phyloP scores from a whole-genome alignment of 164 flowering plant species.

The Magnolia officinalis region DNA sequence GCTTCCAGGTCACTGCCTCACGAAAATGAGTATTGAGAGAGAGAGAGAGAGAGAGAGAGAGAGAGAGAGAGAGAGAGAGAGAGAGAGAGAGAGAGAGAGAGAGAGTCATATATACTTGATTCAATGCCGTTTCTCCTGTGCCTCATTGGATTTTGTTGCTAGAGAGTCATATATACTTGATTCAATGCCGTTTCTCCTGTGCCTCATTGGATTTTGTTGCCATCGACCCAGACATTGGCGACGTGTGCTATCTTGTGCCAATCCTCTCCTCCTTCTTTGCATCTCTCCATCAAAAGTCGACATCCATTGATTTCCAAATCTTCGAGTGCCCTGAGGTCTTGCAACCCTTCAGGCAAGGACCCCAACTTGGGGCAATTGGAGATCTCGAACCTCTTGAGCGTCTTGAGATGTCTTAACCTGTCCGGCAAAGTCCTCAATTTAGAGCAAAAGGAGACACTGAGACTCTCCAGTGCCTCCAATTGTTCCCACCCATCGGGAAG shows the following conservation, averaged over 20 bases:
- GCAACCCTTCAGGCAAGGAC: conserved; percentile 6
- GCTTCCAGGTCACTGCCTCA: not conserved
- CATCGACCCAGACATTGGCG: not conserved
- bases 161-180: too few relatives aligned
- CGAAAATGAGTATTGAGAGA: too few relatives aligned
- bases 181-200: too few relatives aligned
- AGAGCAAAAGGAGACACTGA: not conserved
- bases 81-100: too few relatives aligned
- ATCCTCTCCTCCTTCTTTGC: not conserved
- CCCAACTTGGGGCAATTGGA: not conserved
- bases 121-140: too few relatives aligned
- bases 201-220: not conserved
- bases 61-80: too few relatives aligned
- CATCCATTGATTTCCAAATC: not conserved
- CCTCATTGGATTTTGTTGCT: too few relatives aligned
- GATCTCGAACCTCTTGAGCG: not conserved
- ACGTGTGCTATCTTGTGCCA: conserved; percentile 1
- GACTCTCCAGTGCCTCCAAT: not conserved
- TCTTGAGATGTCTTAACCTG: not conserved
- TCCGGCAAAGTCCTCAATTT: not conserved
- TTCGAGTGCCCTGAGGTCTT: not conserved
- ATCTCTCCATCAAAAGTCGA: not conserved
- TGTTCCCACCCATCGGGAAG: not conserved
- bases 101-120: too few relatives aligned
- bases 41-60: too few relatives aligned